Conservation (phyloP, 192 early-diverging fungal genomes). For the Nowakowskiella sp. region DNA sequence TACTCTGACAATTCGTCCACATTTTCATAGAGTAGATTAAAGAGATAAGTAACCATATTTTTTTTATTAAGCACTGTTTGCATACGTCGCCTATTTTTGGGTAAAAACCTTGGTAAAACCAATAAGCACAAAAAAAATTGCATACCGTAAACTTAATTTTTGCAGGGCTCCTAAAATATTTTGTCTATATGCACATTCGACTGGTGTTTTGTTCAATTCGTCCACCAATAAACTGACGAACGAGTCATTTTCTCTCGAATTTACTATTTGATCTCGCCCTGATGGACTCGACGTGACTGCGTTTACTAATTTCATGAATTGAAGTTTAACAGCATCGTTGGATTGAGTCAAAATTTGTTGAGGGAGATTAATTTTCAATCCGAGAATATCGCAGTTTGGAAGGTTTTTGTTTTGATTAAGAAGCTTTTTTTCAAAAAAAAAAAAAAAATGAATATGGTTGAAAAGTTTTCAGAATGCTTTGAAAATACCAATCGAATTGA, state of each 20-base stretch:
- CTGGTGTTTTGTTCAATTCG: slow-evolving; percentile 13
- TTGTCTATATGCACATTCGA: slow-evolving; percentile 21
- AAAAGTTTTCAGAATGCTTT: too few species aligned
- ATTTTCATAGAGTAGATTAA: slow-evolving; percentile 25
- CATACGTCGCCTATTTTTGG: slow-evolving; percentile 21
- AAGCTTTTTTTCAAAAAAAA: too few species aligned
- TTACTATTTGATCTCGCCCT: slow-evolving; percentile 39
- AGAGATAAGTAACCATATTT: slow-evolving; percentile 25
- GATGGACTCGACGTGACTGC: slow-evolving; percentile 26
- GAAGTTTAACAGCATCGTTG: neutral
- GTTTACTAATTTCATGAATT: slow-evolving; percentile 29
- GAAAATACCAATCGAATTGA: too few species aligned
- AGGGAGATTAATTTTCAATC: too few species aligned
- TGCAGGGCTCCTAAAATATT: slow-evolving; percentile 39
- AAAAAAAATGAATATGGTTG: too few species aligned
- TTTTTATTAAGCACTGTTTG: slow-evolving; percentile 34
- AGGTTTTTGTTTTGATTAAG: too few species aligned
- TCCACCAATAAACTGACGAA: slow-evolving; percentile 22
- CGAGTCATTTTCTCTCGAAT: neutral
- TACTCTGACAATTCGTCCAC: slow-evolving; percentile 27
- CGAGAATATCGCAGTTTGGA: too few species aligned
- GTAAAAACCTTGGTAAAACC: neutral
- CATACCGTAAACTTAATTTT: slow-evolving; percentile 38
- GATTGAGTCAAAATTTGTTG: too few species aligned
- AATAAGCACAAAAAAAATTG: neutral